Base-by-base conservation (phyloP, 2,329 filamentous ascomycete species). In the Beauveria sp. region DNA sequence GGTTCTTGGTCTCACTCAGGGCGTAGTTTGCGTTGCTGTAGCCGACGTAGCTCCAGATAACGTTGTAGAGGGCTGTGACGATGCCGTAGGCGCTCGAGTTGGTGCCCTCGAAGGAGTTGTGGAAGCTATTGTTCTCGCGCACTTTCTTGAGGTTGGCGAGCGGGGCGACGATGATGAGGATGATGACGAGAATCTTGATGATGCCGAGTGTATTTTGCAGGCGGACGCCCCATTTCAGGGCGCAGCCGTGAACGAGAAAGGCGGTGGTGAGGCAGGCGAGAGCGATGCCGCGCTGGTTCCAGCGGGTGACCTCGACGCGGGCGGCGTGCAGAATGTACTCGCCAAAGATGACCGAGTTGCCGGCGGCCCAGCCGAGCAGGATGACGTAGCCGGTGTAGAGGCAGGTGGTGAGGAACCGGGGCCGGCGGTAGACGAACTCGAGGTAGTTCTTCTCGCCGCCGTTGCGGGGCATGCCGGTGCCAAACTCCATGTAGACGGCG, bases 1-100 rank as follows among this genome's bases (percentile, higher is more conserved):
- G 87, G 71, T 88, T 83, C 69, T 80, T 84, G 52, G 85, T 87
- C 75, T 90, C 87, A 68, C 80, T 83, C 38, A 86, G 76, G 51
- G 80, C 84, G 68, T 88, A 87, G 74, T 88, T 88, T 70, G 85
- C 86, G 70, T 88, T 88, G 74, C 79, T 83, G 77, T 87, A 88
- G 26, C 87, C 87, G 65, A 87, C 82, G 67, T 85, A 90, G 64
- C 82, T 85, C 82, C 86, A 89, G 67, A 89, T 86, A 64, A 89
- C 86, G 66, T 88, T 89, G 77, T 88, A 89, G 0, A 90, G 74
- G 0, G 87, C 86, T 1, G 84, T 88, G n/a, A 88, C 85, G 40
- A 88, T 79, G 53, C 84, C 85, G 65, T 89, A 89, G 1, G 84
- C 81, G 66, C 81, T 86, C 8, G 83, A 83, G 1, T 83, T 87